These are phyloP conservation scores for apple (Malus domestica) DNA, from an alignment of 306 rosid species.

Conservation along the genomic window DNA sequence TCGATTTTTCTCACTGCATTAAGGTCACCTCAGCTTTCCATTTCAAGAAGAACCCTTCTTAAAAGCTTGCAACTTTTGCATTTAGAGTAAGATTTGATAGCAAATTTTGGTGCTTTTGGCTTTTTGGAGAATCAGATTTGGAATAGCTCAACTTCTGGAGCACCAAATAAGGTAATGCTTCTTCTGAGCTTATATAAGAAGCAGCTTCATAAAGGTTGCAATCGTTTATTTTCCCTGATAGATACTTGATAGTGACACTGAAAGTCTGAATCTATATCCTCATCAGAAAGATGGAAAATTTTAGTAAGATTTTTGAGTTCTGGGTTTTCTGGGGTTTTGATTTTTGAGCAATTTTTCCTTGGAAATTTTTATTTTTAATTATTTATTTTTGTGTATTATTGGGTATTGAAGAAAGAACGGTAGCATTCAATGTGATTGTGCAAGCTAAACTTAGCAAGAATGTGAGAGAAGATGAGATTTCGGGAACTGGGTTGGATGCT, in stretches of 20 bases:
- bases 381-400: background rate
- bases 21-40: background rate
- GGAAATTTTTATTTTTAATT: background rate
- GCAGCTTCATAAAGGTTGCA: background rate
- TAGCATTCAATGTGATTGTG: background rate
- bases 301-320: background rate
- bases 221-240: background rate
- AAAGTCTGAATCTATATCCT: background rate
- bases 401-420: background rate
- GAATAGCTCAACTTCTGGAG: background rate
- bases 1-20: background rate
- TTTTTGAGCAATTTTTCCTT: background rate
- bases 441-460: background rate
- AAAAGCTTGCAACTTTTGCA: background rate
- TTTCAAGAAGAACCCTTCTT: background rate
- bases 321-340: background rate
- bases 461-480: slow-evolving; percentile 9
- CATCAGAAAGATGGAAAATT: background rate
- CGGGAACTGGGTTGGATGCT: background rate
- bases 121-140: background rate
- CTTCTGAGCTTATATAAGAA: background rate
- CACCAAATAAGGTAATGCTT: background rate
- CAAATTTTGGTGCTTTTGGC: background rate
- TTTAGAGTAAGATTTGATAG: background rate
- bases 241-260: background rate